Evolutionary conservation across 139 green algal species (phyloP).

Genomic region (Micromonas pusilla): DNA sequence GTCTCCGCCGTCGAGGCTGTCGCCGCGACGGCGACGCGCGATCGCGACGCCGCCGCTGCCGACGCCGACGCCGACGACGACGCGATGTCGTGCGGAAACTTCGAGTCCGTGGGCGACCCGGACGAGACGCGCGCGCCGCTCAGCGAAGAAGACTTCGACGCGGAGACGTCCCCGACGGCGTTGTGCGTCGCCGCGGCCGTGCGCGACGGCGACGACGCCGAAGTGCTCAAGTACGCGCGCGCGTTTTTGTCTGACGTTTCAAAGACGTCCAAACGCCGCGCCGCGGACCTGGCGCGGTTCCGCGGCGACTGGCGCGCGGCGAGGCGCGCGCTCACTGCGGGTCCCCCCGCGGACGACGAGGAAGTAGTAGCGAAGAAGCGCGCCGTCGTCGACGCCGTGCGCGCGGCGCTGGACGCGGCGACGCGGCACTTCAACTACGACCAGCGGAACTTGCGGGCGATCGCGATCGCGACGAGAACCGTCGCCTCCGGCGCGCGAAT

Average conservation of each 20-base stretch:
- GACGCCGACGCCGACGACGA: neutral
- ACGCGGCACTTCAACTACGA: neutral
- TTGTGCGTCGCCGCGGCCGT: neutral
- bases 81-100: neutral
- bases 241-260: too few species aligned
- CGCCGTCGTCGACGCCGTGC: neutral
- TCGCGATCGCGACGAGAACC: neutral
- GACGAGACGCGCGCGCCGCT: neutral
- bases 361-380: neutral
- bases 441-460: too few species aligned
- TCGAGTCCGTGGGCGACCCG: too few species aligned
- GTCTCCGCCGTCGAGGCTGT: too few species aligned
- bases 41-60: neutral
- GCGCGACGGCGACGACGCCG: neutral
- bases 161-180: too few species aligned
- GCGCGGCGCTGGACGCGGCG: neutral
- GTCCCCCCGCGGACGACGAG: neutral
- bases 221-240: too few species aligned
- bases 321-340: neutral
- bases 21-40: too few species aligned
- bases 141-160: too few species aligned
- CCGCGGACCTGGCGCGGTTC: too few species aligned
- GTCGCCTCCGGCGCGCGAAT: neutral
- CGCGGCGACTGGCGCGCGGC: too few species aligned
- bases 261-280: too few species aligned